phyloP scores from a whole-genome alignment of 1,284 basidiomycete genomes.

The Psilocybe mexicana region DNA sequence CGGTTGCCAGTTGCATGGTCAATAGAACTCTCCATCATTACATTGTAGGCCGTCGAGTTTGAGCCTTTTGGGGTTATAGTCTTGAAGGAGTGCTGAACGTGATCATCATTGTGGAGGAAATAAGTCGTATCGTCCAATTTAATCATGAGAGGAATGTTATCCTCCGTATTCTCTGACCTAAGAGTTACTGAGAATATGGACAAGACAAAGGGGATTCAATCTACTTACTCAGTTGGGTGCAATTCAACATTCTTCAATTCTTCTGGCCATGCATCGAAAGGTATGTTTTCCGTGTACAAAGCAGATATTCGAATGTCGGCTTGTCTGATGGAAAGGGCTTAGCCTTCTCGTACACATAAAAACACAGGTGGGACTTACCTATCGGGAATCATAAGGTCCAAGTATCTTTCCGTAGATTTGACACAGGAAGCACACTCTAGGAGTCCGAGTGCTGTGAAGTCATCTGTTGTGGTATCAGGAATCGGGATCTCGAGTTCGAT shows the following conservation, averaged over 20 bases:
- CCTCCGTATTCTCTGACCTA: conserved; percentile 37
- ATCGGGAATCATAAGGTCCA: conserved; percentile 60
- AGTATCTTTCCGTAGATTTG: conserved; percentile 32
- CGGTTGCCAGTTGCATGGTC: conserved; percentile 61
- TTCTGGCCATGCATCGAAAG: conserved; percentile 5
- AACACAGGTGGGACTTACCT: conserved; percentile 37
- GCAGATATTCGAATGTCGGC: conserved; percentile 15
- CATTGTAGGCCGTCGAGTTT: conserved; percentile 22
- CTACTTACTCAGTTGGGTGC: neutral
- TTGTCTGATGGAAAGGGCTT: neutral
- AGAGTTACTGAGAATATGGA: conserved; percentile 29
- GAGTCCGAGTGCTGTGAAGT: conserved; percentile 10
- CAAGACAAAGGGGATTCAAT: conserved; percentile 16
- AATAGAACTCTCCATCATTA: conserved; percentile 45
- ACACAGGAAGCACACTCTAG: conserved; percentile 27
- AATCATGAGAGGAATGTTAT: conserved; percentile 54
- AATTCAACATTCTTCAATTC: conserved; percentile 35
- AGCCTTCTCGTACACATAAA: no score
- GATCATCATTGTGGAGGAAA: conserved; percentile 50
- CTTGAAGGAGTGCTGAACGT: conserved; percentile 39
- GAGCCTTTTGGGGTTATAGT: neutral
- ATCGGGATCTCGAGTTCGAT: conserved; percentile 7
- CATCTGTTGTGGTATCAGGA: neutral
- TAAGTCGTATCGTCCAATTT: conserved; percentile 42
- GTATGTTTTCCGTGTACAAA: neutral